These are phyloP conservation scores for Begonia fuchsioides DNA, from an alignment of 306 rosid species.

Conservation along the genomic window DNA sequence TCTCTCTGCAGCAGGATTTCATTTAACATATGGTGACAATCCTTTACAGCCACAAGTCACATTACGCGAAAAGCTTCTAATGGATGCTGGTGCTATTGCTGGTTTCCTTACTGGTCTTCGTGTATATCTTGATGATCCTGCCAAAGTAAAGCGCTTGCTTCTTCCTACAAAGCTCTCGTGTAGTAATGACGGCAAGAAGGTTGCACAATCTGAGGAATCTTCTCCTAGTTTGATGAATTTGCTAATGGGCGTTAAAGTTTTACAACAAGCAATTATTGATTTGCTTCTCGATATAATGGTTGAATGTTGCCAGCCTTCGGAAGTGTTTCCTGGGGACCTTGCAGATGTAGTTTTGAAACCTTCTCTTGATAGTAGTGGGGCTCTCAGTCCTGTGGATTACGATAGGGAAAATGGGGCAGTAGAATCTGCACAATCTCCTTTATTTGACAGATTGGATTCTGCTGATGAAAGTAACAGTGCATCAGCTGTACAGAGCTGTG, in stretches of 20 bases:
- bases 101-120: slow-evolving; percentile 97
- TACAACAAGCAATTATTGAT: slow-evolving; percentile 96
- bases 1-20: slow-evolving; percentile 96
- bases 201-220: slow-evolving; percentile 56
- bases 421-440: slow-evolving; percentile 43
- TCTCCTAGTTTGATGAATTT: slow-evolving; percentile 97
- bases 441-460: slow-evolving; percentile 57
- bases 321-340: slow-evolving; percentile 50
- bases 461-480: slow-evolving; percentile 46
- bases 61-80: slow-evolving; percentile 80
- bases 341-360: slow-evolving; percentile 46
- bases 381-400: slow-evolving; percentile 35
- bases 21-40: slow-evolving; percentile 89
- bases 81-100: slow-evolving; percentile 99
- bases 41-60: slow-evolving; percentile 96
- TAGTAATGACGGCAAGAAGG: slow-evolving; percentile 67
- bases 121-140: slow-evolving; percentile 98
- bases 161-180: slow-evolving; percentile 90
- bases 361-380: slow-evolving; percentile 42
- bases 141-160: slow-evolving; percentile 92
- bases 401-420: slow-evolving; percentile 54
- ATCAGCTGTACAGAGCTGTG: slow-evolving; percentile 87
- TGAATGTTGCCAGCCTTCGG: slow-evolving; percentile 96
- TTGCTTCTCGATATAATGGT: slow-evolving; percentile 98
- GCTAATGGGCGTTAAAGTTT: slow-evolving; percentile 95